These are phyloP conservation scores for Candida taoyuanica DNA, from an alignment of 805 yeast genomes.

Conservation along the genomic window DNA sequence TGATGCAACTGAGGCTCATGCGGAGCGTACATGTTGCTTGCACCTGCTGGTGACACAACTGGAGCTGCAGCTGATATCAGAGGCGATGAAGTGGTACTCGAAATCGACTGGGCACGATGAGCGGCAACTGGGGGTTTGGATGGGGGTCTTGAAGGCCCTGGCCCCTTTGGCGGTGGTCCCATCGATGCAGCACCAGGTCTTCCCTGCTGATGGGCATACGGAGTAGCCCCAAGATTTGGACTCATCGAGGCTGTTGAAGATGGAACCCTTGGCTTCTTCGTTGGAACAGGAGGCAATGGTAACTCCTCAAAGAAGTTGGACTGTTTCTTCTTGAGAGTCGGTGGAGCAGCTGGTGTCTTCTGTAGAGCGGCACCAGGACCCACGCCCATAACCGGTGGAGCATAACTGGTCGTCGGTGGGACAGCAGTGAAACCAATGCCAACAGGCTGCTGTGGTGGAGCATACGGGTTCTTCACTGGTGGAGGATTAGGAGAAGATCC, in stretches of 20 bases:
- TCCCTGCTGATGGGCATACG: not conserved
- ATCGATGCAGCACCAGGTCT: conserved; percentile 2
- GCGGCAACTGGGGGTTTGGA: conserved; percentile 3
- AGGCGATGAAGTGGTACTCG: conserved; percentile 8
- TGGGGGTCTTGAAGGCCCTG: conserved; percentile 8
- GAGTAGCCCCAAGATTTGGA: not conserved
- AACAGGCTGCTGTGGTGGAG: not conserved
- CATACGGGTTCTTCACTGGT: conserved; percentile 1
- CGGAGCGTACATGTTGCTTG: conserved; percentile 3
- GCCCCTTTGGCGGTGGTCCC: no score
- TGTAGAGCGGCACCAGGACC: not conserved
- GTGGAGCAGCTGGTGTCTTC: not conserved
- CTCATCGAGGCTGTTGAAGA: conserved; percentile 9
- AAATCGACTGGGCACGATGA: conserved; percentile 3
- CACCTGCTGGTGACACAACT: not conserved
- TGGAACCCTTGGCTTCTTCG: conserved; percentile 6
- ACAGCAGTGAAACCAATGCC: not conserved
- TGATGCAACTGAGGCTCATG: conserved; percentile 2
- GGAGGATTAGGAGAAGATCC: not conserved
- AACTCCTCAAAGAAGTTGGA: conserved; percentile 54
- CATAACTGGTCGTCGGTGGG: not conserved
- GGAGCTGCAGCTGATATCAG: conserved; percentile 6
- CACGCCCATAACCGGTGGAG: not conserved
- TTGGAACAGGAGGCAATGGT: conserved; percentile 35
- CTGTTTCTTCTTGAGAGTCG: conserved; percentile 28